A percentile compares a stretch with the other conserved stretches of the same genome.
Evolutionary conservation across 1,284 basidiomycete genomes (phyloP).

Genomic region (Vanrija sp.): DNA sequence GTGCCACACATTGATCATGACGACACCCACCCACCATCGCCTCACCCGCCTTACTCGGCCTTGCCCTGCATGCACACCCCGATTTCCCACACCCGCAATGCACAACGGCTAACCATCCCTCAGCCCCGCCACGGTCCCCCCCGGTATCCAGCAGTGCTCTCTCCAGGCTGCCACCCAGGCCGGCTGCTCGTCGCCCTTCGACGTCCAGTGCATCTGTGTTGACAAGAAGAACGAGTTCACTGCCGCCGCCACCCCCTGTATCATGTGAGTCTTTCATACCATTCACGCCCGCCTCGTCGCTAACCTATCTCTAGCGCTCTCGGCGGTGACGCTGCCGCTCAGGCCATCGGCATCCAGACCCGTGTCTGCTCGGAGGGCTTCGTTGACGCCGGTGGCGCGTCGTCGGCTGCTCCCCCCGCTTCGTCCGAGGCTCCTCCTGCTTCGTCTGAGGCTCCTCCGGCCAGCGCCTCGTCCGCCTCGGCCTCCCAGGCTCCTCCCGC

Average conservation of each 20-base stretch:
- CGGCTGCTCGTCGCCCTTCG: constrained; percentile 1
- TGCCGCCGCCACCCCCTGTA: constrained; percentile 1
- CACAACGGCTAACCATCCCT: no score
- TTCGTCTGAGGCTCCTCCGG: no score
- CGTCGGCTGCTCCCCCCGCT: background rate
- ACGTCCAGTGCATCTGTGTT: background rate
- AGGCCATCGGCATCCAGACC: constrained; percentile 1
- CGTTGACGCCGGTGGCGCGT: background rate
- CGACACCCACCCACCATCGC: no score
- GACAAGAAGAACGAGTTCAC: background rate
- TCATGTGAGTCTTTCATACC: background rate
- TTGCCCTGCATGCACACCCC: no score
- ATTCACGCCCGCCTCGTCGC: background rate
- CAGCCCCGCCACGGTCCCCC: no score
- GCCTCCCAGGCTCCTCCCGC: no score
- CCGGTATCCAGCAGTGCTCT: no score
- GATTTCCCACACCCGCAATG: no score
- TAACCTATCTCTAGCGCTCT: no score
- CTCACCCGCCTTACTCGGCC: no score
- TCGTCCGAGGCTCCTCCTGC: background rate
- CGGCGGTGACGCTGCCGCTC: background rate
- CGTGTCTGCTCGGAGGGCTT: constrained; percentile 1
- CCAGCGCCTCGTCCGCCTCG: no score
- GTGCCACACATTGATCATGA: no score
- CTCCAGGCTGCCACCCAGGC: constrained; percentile 31